Evolutionary conservation across 164 flowering plant species (phyloP).

Genomic region (Stephania cephalantha): DNA sequence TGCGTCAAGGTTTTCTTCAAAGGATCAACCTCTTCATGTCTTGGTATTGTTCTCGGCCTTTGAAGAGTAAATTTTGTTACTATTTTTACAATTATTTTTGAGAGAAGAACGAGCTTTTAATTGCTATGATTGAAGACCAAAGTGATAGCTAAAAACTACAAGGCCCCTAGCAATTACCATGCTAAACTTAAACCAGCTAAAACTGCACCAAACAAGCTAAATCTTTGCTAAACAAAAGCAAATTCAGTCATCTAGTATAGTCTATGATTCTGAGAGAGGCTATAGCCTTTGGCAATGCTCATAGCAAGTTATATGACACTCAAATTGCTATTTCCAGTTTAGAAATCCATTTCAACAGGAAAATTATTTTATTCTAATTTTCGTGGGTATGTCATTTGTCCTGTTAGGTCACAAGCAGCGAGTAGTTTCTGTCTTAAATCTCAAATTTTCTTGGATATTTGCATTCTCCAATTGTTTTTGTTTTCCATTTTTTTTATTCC

Average conservation of each 20-base stretch:
- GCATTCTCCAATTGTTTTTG: not conserved
- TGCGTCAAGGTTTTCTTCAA: constrained; percentile 55
- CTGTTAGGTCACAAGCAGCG: not conserved
- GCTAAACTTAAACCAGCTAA: too few species aligned
- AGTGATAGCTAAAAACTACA: too few species aligned
- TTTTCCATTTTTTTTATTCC: not conserved
- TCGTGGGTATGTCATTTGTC: not conserved
- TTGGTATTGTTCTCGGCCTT: constrained; percentile 42
- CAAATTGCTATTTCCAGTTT: not conserved
- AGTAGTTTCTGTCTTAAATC: not conserved
- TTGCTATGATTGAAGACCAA: too few species aligned
- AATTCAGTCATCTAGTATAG: too few species aligned
- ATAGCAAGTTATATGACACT: not conserved
- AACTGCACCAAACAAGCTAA: too few species aligned
- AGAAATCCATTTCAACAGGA: not conserved
- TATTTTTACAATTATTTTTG: too few species aligned
- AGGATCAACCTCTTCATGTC: constrained; percentile 68
- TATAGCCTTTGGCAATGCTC: too few species aligned
- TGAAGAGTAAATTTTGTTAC: not conserved
- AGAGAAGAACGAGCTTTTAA: too few species aligned
- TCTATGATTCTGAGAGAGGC: too few species aligned
- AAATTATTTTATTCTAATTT: not conserved
- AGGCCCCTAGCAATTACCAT: too few species aligned
- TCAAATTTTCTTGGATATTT: not conserved
- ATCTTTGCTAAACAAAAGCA: too few species aligned